Base-by-base conservation (phyloP, 1,139 yeast species). In the Starmera stellimalicola region DNA sequence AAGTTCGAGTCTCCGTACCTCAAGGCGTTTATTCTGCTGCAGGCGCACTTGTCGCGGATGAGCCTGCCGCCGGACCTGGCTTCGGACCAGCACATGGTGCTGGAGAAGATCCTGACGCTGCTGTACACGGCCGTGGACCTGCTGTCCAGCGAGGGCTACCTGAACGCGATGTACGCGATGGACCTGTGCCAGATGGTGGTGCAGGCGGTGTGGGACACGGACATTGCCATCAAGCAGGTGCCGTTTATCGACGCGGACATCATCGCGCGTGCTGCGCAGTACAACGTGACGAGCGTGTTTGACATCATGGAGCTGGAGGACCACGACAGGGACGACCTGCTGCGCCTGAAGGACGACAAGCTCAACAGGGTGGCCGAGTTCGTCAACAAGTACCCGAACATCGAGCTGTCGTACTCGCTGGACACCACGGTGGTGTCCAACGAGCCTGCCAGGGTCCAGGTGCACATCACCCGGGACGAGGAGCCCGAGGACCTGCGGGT, bases 251-350 rank as follows among this genome's bases (percentile, higher is more conserved):
- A 62, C 34, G 63, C 63, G 2, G 73, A 58, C 0, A 68, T 78
- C 10, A 57, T 87, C 31, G 56, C 58, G n/a, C 64, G 82, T 33
- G 82, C 94, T 50, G 52, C 60, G 26, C 62, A 66, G 31, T 56
- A 62, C 39, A 59, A 73, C 0, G 79, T 88, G 16, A 77, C 73
- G 36, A 70, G 85, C 0, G 85, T 93, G 1, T 82, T 75, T 49
- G 97, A 88, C 54, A 69, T 91, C 29, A 79, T 88, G 80, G 73
- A 84, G 7, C 60, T 91, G 36, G 97, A 91, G 44, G 88, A 79
- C 50, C 84, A 77, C 2, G 79, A 76, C 37, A 68, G 96, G 33
- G 77, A 73, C 35, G 67, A 67, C 11, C 58, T 87, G 5, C 60
- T 88, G 38, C 72, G 70, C 25, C 60, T 85, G 50, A 54, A 55